Evolutionary conservation across 352 stramenopile species (phyloP).

Genomic region (Phytophthora citricola): DNA sequence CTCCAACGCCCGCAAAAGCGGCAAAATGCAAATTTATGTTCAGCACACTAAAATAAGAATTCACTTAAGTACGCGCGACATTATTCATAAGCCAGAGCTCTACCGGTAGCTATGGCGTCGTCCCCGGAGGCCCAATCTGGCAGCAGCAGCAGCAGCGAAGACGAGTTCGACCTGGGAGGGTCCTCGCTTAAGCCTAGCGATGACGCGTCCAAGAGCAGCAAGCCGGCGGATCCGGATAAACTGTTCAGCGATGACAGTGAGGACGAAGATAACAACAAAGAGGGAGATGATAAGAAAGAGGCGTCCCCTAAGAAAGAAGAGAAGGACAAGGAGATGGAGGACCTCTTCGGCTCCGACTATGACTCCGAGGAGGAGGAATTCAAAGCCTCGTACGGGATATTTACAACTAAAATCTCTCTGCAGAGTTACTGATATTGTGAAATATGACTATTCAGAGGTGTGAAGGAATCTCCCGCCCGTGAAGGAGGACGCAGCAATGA

Average conservation of each 20-base stretch:
- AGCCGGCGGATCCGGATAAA: conserved; percentile 46
- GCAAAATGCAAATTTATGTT: neutral
- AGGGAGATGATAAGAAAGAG: conserved; percentile 29
- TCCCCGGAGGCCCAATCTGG: conserved; percentile 62
- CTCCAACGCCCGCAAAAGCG: neutral
- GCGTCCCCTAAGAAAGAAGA: conserved; percentile 44
- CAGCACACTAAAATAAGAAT: neutral
- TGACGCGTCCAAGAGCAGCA: conserved; percentile 8
- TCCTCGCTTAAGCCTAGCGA: conserved; percentile 32
- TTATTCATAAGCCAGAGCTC: neutral
- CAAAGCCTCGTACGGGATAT: conserved; percentile 76
- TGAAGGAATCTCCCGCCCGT: conserved; percentile 83
- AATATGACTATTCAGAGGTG: conserved; percentile 53
- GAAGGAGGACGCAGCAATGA: conserved; percentile 60
- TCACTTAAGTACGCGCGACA: too few species aligned
- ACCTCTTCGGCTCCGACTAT: conserved; percentile 91
- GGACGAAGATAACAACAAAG: conserved; percentile 35
- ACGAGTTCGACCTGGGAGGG: conserved; percentile 75
- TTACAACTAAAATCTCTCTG: neutral
- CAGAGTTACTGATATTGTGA: conserved; percentile 5
- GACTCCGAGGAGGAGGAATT: conserved; percentile 91
- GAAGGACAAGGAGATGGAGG: conserved; percentile 88
- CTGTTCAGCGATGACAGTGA: conserved; percentile 82
- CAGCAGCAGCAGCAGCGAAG: conserved; percentile 78
- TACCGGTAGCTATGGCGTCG: conserved; percentile 45